A percentile compares a stretch with the other conserved stretches of the same genome.
phyloP scores from a whole-genome alignment of 1,139 yeast species.

The Petasospora rhodanensis region DNA sequence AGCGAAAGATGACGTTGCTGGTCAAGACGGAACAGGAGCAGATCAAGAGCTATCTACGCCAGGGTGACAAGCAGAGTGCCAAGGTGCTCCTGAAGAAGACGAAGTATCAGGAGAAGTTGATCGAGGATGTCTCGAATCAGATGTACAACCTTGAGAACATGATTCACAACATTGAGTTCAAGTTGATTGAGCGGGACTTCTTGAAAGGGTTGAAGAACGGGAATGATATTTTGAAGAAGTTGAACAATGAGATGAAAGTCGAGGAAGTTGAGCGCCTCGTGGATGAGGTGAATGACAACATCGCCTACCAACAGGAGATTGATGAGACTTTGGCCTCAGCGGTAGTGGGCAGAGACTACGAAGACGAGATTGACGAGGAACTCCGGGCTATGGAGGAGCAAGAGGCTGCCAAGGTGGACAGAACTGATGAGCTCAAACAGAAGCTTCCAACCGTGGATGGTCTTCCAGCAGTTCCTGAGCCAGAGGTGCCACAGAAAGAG shows the following conservation, averaged over 20 bases:
- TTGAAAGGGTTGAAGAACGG: constrained; percentile 77
- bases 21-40: constrained; percentile 34
- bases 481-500: constrained; percentile 2
- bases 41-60: constrained; percentile 27
- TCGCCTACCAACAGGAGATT: constrained; percentile 68
- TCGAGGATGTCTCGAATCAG: constrained; percentile 71
- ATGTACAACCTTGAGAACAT: constrained; percentile 70
- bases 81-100: constrained; percentile 68
- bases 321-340: constrained; percentile 44
- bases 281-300: constrained; percentile 83
- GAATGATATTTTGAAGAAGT: constrained; percentile 62
- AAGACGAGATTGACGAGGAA: constrained; percentile 54
- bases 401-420: constrained; percentile 6
- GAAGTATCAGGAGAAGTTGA: constrained; percentile 72
- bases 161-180: constrained; percentile 78
- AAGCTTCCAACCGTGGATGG: constrained; percentile 17
- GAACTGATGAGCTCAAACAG: constrained; percentile 3
- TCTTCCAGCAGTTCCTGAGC: constrained; percentile 15
- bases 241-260: constrained; percentile 73
- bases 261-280: constrained; percentile 77
- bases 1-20: constrained; percentile 52
- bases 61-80: constrained; percentile 37
- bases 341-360: constrained; percentile 41
- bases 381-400: constrained; percentile 36
- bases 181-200: constrained; percentile 82